Evolutionary conservation across 768 basidiomycete genomes (phyloP), one percentile per base, ranked within the genome.

Genomic region (Phylloporus arenicola): DNA sequence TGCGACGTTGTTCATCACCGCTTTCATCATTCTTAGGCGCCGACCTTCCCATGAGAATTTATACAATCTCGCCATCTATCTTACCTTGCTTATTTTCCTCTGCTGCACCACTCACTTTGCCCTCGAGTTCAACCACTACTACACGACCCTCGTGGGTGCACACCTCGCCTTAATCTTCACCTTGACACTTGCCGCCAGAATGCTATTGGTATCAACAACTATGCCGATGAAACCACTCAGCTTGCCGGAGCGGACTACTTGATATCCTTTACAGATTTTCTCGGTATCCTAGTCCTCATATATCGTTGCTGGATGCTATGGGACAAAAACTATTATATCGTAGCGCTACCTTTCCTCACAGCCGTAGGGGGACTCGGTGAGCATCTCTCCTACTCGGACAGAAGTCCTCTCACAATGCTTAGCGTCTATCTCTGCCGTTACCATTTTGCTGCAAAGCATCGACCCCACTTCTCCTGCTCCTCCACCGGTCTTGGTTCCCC

Each of bases 301-400:
- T 75, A 74, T 48, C 75, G 75, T 29, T 74, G 71, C 58, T 76
- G 70, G 66, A 56, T 71, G 52, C 41, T 76, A 41, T 76, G 73
- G 72, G 64, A 56, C 1, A 58, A 54, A 43, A 70, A 64, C 34
- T 65, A 65, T 48, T 64, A 60, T 49, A 39, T 75, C 31, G 43
- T 68, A 24, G 34, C 70, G 20, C 41, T 74, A 2, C 75, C 74
- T 3, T 39, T 67, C 47, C 57, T 75, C 12, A 53, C 65, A 7
- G 59, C 73, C 1, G 13, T 72, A 11, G 60, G 52, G 8, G 64
- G 67, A 31, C 63, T 75, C 41, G 56, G 75, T 74, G 57, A 22
- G 71, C 41, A 3, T 4, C 6, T 4, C 10, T 44, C 20, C 34
- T 25, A 44, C 19, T 8, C 6, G 14, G 13, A 25, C 16, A 4